phyloP scores from a whole-genome alignment of 225 moss, liverwort and hornwort species.

The Marchantia paleacea region DNA sequence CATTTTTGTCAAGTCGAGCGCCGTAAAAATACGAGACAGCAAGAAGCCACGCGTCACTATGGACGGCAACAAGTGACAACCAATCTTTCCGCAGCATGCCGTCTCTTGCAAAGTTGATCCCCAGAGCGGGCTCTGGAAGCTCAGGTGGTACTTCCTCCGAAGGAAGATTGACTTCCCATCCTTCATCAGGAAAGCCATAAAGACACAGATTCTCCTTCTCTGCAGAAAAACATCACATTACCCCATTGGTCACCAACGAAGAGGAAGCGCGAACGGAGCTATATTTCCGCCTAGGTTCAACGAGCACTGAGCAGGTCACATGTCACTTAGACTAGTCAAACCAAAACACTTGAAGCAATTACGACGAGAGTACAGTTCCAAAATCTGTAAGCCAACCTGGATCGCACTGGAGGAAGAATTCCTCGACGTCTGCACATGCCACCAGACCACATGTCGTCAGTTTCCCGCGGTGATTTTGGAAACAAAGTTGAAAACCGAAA shows the following conservation, averaged over 20 bases:
- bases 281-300: background rate
- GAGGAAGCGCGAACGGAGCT: background rate
- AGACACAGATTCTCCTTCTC: constrained; percentile 55
- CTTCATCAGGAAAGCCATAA: constrained; percentile 52
- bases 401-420: constrained; percentile 55
- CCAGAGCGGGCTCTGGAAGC: constrained; percentile 52
- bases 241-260: background rate
- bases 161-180: constrained; percentile 52
- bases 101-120: constrained; percentile 54
- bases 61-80: constrained; percentile 50
- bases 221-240: constrained; percentile 26
- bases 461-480: background rate
- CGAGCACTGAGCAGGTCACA: background rate
- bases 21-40: constrained; percentile 55
- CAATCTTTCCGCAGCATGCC: constrained; percentile 55
- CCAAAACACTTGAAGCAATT: background rate
- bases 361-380: background rate
- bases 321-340: background rate
- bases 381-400: constrained; percentile 41
- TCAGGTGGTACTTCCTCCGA: constrained; percentile 53
- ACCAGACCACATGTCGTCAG: constrained; percentile 6
- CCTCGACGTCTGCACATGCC: constrained; percentile 42
- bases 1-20: constrained; percentile 48
- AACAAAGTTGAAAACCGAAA: background rate
- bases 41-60: constrained; percentile 56